These are phyloP conservation scores for Mariannaea elegans DNA, from an alignment of 2,329 filamentous ascomycete species.

Conservation along the genomic window DNA sequence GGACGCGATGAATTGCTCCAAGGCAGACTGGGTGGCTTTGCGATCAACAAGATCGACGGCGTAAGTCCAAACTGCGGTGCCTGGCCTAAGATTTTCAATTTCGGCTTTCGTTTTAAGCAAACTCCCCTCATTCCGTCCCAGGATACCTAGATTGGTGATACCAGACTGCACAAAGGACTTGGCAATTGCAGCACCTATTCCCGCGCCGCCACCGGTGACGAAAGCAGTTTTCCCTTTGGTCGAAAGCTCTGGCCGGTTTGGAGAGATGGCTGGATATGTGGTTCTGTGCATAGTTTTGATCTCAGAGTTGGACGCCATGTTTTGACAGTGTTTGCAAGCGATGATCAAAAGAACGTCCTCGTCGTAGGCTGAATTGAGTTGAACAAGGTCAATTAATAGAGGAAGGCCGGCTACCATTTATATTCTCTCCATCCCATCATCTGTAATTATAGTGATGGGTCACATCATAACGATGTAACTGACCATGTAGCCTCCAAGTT, in stretches of 20 bases:
- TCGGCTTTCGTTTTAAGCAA: slow-evolving; percentile 42
- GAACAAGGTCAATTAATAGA: too few species aligned
- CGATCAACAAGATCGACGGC: slow-evolving; percentile 44
- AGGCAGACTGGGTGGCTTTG: slow-evolving; percentile 21
- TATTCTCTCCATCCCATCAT: too few species aligned
- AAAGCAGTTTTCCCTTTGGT: slow-evolving; percentile 60
- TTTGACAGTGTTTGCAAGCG: neutral
- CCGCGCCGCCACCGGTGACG: slow-evolving; percentile 70
- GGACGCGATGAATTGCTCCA: slow-evolving; percentile 27
- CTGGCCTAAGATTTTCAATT: slow-evolving; percentile 60
- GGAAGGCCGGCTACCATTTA: too few species aligned
- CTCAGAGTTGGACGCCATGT: slow-evolving; percentile 19
- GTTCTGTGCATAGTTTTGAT: slow-evolving; percentile 28
- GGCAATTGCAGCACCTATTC: slow-evolving; percentile 71
- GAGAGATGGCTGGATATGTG: slow-evolving; percentile 45
- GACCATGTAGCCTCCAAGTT: too few species aligned
- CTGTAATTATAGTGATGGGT: too few species aligned
- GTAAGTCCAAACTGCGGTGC: slow-evolving; percentile 54
- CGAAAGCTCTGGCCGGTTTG: slow-evolving; percentile 46
- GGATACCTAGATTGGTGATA: slow-evolving; percentile 49
- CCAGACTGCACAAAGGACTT: slow-evolving; percentile 59
- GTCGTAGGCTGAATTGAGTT: too few species aligned
- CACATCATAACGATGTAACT: too few species aligned
- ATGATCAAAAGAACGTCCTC: too few species aligned
- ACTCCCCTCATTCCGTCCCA: slow-evolving; percentile 48